A percentile compares a stretch with the other conserved stretches of the same genome.
phyloP scores from a whole-genome alignment of 768 basidiomycete genomes.

The Macrolepiota dolichaula region DNA sequence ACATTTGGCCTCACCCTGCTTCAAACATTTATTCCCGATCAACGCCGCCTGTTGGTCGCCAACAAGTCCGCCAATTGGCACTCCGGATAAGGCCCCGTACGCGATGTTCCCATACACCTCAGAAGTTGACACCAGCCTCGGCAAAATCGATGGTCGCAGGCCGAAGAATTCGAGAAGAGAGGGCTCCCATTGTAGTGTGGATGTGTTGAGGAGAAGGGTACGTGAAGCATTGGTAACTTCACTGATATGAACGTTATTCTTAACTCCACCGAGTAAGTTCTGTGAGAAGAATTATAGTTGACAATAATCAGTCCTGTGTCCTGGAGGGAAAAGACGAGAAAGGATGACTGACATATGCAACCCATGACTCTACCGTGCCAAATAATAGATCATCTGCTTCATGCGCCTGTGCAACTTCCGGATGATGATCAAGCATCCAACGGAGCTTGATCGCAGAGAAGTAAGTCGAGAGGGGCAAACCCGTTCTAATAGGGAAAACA shows the following conservation, averaged over 20 bases:
- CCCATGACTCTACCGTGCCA: slow-evolving; percentile 97
- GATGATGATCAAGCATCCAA: slow-evolving; percentile 93
- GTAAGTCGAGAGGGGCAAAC: slow-evolving; percentile 94
- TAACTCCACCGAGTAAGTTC: slow-evolving; percentile 81
- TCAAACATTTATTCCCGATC: slow-evolving; percentile 93
- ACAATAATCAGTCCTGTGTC: neutral
- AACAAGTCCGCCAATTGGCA: slow-evolving; percentile 87
- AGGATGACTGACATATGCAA: slow-evolving; percentile 70
- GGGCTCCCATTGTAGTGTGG: slow-evolving; percentile 79
- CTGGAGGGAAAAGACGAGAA: slow-evolving; percentile 8
- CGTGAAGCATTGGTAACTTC: slow-evolving; percentile 97
- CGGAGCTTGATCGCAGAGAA: slow-evolving; percentile 95
- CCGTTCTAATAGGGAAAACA: slow-evolving; percentile 54
- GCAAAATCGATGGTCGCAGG: slow-evolving; percentile 73
- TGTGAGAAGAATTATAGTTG: slow-evolving; percentile 23
- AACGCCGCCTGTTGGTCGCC: slow-evolving; percentile 99
- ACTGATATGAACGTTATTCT: slow-evolving; percentile 73
- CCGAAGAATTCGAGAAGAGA: slow-evolving; percentile 85
- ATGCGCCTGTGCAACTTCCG: slow-evolving; percentile 74
- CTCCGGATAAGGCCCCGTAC: slow-evolving; percentile 62
- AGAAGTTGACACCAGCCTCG: slow-evolving; percentile 85
- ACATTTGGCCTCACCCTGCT: slow-evolving; percentile 92
- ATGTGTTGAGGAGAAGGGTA: slow-evolving; percentile 86
- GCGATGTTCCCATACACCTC: slow-evolving; percentile 86
- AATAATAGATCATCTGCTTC: slow-evolving; percentile 79